Evolutionary conservation across 2,329 filamentous ascomycete genomes (phyloP), one percentile per base, ranked within the genome.

Genomic region (Hymenoscyphus repandus): DNA sequence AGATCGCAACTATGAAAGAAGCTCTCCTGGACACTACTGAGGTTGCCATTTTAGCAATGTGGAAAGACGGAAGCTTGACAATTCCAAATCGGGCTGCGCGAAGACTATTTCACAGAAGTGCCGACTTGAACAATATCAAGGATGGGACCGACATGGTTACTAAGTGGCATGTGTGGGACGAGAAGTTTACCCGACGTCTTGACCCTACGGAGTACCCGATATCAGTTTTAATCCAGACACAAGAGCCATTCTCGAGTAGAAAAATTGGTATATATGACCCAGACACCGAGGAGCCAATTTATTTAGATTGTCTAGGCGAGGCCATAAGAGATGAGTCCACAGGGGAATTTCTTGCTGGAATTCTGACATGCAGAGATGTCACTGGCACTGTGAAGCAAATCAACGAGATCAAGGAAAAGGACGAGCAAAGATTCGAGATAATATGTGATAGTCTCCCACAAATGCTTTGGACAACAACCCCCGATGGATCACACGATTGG

Each of bases 1-100:
- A 90, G 64, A 80, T 88, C 49, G 81, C 79, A 6, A 74, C 83
- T 45, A 80, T 92, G 71, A 91, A 90, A 66, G 86, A 91, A 63
- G 86, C 86, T 1, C 74, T 91, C 17, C 70, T 92, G 6, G 86
- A 90, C 62, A 87, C 82, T 36, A 87, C 88, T 22, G 78, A 82
- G 54, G 82, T 88, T 63, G 87, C 88, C 0, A 84, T 89, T 18
- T 72, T 90, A 40, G 84, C 85, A 20, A 87, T 90, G 82, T 91
- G 88, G 88, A 86, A 84, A 62, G 88, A 92, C 57, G 81, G 85
- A 47, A 85, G 80, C 43, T 82, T 90, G 42, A 83, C 80, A 0
- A 82, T 90, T 39, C 83, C 86, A 3, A 92, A 92, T 62, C 79
- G 78, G 58, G 64, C 64, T 37, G 63, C 79, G 11, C 71, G 77